These are phyloP conservation scores for Naematelia aurantialba DNA, from an alignment of 768 basidiomycete species.

Conservation along the genomic window DNA sequence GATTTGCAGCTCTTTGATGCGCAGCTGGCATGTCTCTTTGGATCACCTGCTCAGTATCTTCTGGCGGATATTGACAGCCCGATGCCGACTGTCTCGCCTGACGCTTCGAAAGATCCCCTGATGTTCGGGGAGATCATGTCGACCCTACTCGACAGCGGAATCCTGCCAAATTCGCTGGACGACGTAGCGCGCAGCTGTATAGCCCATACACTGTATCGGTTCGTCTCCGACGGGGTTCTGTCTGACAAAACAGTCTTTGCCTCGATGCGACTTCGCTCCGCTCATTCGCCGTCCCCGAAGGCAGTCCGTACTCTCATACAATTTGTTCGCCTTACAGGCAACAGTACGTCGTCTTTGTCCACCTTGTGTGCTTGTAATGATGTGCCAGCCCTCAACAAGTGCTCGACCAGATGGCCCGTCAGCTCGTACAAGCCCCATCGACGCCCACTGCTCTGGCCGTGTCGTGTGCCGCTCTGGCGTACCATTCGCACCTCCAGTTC, in stretches of 20 bases:
- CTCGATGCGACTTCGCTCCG: slow-evolving; percentile 1
- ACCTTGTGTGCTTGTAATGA: not conserved
- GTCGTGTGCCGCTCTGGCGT: slow-evolving; percentile 11
- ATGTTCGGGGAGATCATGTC: slow-evolving; percentile 5
- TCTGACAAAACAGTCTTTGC: slow-evolving; percentile 11
- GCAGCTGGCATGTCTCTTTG: slow-evolving; percentile 18
- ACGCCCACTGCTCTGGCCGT: slow-evolving; percentile 10
- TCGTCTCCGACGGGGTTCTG: not conserved
- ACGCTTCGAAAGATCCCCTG: not conserved
- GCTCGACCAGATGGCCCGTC: slow-evolving; percentile 12
- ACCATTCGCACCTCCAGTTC: slow-evolving; percentile 21
- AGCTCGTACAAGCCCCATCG: not conserved
- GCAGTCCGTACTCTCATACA: not conserved
- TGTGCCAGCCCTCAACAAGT: slow-evolving; percentile 6
- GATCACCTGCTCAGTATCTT: slow-evolving; percentile 8
- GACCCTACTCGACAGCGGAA: not conserved
- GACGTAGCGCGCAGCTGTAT: slow-evolving; percentile 12
- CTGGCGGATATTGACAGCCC: slow-evolving; percentile 5
- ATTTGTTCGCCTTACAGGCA: not conserved
- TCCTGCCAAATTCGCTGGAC: not conserved
- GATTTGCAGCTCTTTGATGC: slow-evolving; percentile 14
- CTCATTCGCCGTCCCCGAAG: not conserved
- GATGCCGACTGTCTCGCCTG: slow-evolving; percentile 6
- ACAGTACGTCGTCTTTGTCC: not conserved
- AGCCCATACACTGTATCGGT: slow-evolving; percentile 16